These are phyloP conservation scores for Flaveria robusta DNA, from an alignment of 129 eudicot genomes.

Conservation along the genomic window DNA sequence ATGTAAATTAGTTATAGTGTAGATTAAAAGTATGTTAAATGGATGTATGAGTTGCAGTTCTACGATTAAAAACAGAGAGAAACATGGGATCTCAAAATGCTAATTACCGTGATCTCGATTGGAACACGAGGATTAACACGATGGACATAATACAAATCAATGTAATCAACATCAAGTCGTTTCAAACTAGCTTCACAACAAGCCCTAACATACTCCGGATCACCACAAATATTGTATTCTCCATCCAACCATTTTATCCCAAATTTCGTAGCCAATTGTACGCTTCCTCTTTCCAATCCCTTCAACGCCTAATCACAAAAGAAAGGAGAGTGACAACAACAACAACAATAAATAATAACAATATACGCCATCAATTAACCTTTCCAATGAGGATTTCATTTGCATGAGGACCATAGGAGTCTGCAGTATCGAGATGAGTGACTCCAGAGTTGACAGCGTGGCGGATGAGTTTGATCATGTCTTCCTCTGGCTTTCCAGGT, in stretches of 20 bases:
- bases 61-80: background rate
- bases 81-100: background rate
- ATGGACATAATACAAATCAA: constrained; percentile 45
- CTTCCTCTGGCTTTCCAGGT: constrained; percentile 44
- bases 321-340: background rate
- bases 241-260: constrained; percentile 41
- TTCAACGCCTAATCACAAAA: constrained; percentile 28
- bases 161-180: constrained; percentile 46
- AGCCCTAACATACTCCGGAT: constrained; percentile 47
- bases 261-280: constrained; percentile 35
- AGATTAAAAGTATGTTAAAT: too few relatives aligned
- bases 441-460: constrained; percentile 49
- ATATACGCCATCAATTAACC: constrained; percentile 9
- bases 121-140: constrained; percentile 44
- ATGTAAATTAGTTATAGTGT: too few relatives aligned
- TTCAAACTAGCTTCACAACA: constrained; percentile 50
- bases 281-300: constrained; percentile 41
- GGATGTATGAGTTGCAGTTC: too few relatives aligned
- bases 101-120: constrained; percentile 45
- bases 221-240: constrained; percentile 28
- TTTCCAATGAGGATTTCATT: constrained; percentile 56
- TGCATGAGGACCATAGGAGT: constrained; percentile 46
- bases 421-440: constrained; percentile 52
- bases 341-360: background rate
- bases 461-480: constrained; percentile 50